Evolutionary conservation across 495 filamentous ascomycete genomes (phyloP).

Genomic region (Trichoderma virens): DNA sequence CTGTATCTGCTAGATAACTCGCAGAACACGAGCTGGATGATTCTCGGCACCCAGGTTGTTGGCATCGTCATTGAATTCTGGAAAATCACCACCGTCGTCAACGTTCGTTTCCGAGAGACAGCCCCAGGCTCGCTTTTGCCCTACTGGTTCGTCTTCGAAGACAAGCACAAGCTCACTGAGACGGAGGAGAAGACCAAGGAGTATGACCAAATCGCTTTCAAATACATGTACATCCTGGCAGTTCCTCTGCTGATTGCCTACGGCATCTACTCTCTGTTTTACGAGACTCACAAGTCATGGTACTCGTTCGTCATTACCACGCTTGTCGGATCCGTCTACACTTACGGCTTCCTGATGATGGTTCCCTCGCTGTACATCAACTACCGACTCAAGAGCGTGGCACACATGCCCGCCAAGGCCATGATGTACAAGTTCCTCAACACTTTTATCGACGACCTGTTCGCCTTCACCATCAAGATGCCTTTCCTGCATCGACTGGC

Average conservation of each 20-base stretch:
- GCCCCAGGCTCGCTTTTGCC: conserved; percentile 63
- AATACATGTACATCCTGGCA: conserved; percentile 87
- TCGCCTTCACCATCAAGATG: conserved; percentile 99
- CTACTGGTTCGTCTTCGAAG: conserved; percentile 81
- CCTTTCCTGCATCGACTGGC: conserved; percentile 90
- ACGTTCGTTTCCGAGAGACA: conserved; percentile 72
- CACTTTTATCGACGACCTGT: conserved; percentile 62
- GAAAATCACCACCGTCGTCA: conserved; percentile 97
- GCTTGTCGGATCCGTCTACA: conserved; percentile 91
- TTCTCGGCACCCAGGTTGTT: conserved; percentile 83
- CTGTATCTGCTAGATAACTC: conserved; percentile 98
- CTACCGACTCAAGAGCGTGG: conserved; percentile 91
- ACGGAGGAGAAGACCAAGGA: conserved; percentile 97
- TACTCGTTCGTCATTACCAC: conserved; percentile 88
- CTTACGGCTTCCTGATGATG: conserved; percentile 99
- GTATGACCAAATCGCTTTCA: conserved; percentile 96
- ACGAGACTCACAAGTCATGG: conserved; percentile 97
- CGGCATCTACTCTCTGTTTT: conserved; percentile 79
- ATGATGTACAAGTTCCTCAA: conserved; percentile 97
- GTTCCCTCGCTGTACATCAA: conserved; percentile 97
- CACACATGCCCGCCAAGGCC: conserved; percentile 92
- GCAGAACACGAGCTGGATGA: conserved; percentile 98
- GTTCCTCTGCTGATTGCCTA: conserved; percentile 84
- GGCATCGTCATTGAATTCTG: conserved; percentile 93
- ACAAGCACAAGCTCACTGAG: conserved; percentile 91